Conservation (phyloP, 345 rosid species). For the Durio zibethinus region DNA sequence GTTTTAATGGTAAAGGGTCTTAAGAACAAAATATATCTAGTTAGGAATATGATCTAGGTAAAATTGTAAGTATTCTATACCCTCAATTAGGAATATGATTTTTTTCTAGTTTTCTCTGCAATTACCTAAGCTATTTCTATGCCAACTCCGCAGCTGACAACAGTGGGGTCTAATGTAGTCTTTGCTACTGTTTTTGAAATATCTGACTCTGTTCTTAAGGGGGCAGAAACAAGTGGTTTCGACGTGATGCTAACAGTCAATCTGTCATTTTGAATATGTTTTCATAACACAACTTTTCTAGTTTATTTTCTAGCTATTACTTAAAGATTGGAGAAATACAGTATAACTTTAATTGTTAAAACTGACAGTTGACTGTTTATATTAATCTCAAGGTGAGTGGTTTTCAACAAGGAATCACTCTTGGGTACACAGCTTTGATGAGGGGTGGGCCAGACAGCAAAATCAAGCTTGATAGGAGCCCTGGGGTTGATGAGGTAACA, state of each 20-base stretch:
- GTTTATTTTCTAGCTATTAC: background rate
- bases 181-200: constrained; percentile 85
- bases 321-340: background rate
- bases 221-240: constrained; percentile 92
- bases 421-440: constrained; percentile 79
- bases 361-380: constrained; percentile 7
- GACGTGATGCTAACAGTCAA: constrained; percentile 73
- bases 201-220: constrained; percentile 81
- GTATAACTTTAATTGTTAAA: background rate
- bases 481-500: constrained; percentile 88
- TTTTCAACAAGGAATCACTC: constrained; percentile 80
- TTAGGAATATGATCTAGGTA: constrained; percentile 90
- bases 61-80: constrained; percentile 55
- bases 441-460: constrained; percentile 90
- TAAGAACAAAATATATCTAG: constrained; percentile 89
- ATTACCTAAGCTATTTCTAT: constrained; percentile 21
- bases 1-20: constrained; percentile 64
- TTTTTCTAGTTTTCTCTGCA: background rate
- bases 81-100: constrained; percentile 11
- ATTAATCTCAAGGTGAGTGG: constrained; percentile 58
- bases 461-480: constrained; percentile 78
- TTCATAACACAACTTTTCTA: background rate
- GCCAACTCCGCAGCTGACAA: constrained; percentile 59
- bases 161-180: constrained; percentile 82
- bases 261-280: constrained; percentile 1